These are phyloP conservation scores for Botrytis medusae DNA, from an alignment of 2,329 filamentous ascomycete species.

Conservation along the genomic window DNA sequence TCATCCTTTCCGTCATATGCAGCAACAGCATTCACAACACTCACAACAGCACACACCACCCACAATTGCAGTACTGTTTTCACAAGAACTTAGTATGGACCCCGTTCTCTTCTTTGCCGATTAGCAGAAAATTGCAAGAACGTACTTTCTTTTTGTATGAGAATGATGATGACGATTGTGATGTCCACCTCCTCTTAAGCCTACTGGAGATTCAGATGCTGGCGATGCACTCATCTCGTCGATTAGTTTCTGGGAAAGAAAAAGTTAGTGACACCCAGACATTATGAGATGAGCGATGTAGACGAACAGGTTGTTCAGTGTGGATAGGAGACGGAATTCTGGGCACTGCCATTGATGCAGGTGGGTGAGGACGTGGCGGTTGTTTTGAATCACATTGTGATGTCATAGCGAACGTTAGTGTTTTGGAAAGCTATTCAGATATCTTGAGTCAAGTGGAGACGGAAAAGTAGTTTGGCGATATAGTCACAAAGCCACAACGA, in stretches of 20 bases:
- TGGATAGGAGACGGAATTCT: neutral
- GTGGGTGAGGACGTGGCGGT: neutral
- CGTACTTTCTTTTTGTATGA: neutral
- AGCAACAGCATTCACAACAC: neutral
- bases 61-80: neutral
- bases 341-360: neutral
- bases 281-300: neutral
- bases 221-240: neutral
- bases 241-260: neutral
- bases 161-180: neutral
- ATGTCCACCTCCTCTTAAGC: constrained; percentile 1
- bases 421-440: neutral
- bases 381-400: neutral
- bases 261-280: neutral
- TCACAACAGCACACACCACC: neutral
- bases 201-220: neutral
- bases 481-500: neutral
- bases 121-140: neutral
- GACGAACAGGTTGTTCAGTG: neutral
- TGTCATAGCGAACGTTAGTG: neutral
- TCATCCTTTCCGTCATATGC: neutral
- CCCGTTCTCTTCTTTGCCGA: neutral
- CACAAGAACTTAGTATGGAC: neutral
- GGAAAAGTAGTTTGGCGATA: neutral
- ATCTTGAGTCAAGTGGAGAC: neutral